Evolutionary conservation across 176 grass and related monocot species (phyloP).

Genomic region (Avena eriantha): DNA sequence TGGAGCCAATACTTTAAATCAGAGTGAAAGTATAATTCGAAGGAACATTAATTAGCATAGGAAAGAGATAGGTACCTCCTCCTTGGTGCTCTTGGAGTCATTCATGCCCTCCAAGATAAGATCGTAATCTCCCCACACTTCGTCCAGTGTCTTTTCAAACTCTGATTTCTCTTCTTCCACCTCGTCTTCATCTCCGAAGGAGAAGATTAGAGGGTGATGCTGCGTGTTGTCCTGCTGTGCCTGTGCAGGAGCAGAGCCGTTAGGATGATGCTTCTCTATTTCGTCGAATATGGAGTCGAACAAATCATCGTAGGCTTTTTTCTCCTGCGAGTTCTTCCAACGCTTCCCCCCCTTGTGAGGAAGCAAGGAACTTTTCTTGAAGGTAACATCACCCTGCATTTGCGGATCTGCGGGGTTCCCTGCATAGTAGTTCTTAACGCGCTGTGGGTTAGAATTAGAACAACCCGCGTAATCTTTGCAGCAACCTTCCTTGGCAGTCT

Average conservation of each 20-base stretch:
- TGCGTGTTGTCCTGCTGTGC: background rate
- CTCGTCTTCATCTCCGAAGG: conserved; percentile 39
- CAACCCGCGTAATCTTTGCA: background rate
- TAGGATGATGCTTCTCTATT: conserved; percentile 21
- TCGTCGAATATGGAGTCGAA: conserved; percentile 32
- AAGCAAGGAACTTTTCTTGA: conserved; percentile 37
- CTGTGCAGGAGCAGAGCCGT: background rate
- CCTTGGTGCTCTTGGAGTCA: too few species aligned
- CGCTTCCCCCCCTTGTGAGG: conserved; percentile 17
- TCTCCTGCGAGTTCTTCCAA: background rate
- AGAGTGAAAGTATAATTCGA: conserved; percentile 5
- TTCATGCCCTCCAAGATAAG: background rate
- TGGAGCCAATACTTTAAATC: background rate
- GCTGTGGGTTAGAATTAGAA: conserved; percentile 20
- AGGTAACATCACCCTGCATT: conserved; percentile 33
- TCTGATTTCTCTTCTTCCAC: conserved; percentile 6
- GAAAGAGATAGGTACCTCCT: conserved; percentile 38
- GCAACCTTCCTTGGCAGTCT: background rate
- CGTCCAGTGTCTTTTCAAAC: background rate
- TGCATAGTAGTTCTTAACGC: background rate
- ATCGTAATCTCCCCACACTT: conserved; percentile 34
- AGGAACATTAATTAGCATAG: background rate
- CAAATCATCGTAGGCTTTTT: conserved; percentile 10
- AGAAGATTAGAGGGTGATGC: conserved; percentile 34
- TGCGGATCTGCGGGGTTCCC: background rate